Conservation (phyloP, 1,139 yeast species). For the Saccharomyces hybrid region DNA sequence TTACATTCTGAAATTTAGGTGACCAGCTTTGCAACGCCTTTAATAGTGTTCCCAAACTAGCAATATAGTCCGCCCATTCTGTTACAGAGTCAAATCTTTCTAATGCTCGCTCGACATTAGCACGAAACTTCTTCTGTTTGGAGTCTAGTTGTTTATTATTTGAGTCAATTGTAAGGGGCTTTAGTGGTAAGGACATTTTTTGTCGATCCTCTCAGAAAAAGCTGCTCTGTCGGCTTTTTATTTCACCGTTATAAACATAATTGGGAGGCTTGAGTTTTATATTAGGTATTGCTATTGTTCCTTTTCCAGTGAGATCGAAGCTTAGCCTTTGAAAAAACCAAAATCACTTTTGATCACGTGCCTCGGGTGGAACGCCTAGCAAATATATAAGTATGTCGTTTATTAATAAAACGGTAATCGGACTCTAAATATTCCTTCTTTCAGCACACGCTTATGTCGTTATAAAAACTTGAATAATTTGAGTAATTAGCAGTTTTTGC, state of each 20-base stretch:
- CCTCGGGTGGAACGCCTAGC: not conserved
- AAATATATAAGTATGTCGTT: not conserved
- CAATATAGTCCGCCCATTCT: constrained; percentile 98
- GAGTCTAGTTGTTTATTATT: constrained; percentile 34
- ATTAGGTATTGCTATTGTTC: not conserved
- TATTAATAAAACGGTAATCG: not conserved
- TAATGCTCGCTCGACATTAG: constrained; percentile 66
- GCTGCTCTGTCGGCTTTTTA: not conserved
- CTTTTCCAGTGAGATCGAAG: not conserved
- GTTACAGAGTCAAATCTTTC: constrained; percentile 74
- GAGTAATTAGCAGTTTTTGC: not conserved
- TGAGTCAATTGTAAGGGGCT: constrained; percentile 29
- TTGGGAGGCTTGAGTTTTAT: not conserved
- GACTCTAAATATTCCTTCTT: not conserved
- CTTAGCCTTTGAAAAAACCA: not conserved
- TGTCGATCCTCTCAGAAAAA: not conserved
- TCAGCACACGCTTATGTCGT: not conserved
- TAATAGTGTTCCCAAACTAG: constrained; percentile 70
- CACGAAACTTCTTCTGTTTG: constrained; percentile 60
- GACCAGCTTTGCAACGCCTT: constrained; percentile 59
- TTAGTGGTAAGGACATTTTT: constrained; percentile 28
- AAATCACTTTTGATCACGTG: not conserved
- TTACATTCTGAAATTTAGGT: constrained; percentile 48
- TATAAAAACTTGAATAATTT: not conserved
- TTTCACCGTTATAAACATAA: not conserved